These are phyloP conservation scores for Podaxis rugospora DNA, from an alignment of 768 basidiomycete genomes.

Conservation along the genomic window DNA sequence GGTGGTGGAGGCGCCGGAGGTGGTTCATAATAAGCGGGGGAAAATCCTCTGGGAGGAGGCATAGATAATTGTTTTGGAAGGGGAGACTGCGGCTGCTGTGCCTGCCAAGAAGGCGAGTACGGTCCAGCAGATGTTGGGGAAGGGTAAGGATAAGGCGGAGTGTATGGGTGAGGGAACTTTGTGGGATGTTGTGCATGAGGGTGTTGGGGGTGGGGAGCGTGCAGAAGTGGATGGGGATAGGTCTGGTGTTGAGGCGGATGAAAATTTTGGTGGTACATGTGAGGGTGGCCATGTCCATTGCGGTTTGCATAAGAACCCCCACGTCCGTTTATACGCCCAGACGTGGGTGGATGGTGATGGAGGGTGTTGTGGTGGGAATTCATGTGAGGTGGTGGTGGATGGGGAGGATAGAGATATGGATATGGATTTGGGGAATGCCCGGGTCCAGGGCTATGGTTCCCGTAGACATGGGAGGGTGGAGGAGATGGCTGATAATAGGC, in stretches of 20 bases:
- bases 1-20: conserved; percentile 1
- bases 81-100: conserved; percentile 36
- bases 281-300: conserved; percentile 30
- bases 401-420: conserved; percentile 29
- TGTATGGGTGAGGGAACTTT: conserved; percentile 26
- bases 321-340: conserved; percentile 28
- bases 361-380: conserved; percentile 25
- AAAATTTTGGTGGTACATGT: conserved; percentile 20
- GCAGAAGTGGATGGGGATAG: conserved; percentile 20
- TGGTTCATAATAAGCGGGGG: conserved; percentile 7
- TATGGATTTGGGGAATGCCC: conserved; percentile 18
- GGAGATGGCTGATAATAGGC: conserved; percentile 19
- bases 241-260: conserved; percentile 27
- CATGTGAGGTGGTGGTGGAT: conserved; percentile 33
- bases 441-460: conserved; percentile 29
- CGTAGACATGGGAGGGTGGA: conserved; percentile 28
- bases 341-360: conserved; percentile 28
- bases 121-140: conserved; percentile 30
- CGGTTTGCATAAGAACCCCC: conserved; percentile 32
- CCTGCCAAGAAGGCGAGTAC: conserved; percentile 41
- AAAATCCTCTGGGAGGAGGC: conserved; percentile 24
- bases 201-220: conserved; percentile 20
- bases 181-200: conserved; percentile 27
- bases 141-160: conserved; percentile 30
- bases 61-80: conserved; percentile 62